Percentiles rank a stretch among this genome's conserved stretches.
These are phyloP conservation scores for Boletus eberwhitei DNA, from an alignment of 768 basidiomycete species.

Conservation along the genomic window DNA sequence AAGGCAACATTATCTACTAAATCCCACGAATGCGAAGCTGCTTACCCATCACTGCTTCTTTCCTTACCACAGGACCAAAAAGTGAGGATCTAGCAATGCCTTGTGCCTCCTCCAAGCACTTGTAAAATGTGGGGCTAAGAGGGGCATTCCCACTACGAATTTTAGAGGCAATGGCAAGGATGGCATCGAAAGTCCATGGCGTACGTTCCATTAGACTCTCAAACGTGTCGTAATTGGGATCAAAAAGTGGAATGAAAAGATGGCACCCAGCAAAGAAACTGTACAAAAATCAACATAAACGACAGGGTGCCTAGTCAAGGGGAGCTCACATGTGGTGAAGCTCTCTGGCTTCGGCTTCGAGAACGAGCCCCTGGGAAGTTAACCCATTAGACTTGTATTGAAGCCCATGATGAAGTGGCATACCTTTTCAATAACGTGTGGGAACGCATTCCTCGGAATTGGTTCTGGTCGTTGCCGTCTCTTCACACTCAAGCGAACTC, in stretches of 20 bases:
- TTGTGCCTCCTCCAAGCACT: slow-evolving; percentile 91
- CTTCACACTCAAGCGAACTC: slow-evolving; percentile 44
- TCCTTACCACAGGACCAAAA: slow-evolving; percentile 90
- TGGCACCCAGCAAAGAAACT: slow-evolving; percentile 97
- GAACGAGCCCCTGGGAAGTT: slow-evolving; percentile 67
- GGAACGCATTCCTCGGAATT: slow-evolving; percentile 80
- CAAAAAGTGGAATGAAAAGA: slow-evolving; percentile 94
- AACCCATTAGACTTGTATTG: not conserved
- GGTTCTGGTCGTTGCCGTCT: slow-evolving; percentile 85
- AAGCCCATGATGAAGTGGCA: not conserved
- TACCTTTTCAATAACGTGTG: slow-evolving; percentile 87
- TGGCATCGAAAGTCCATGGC: slow-evolving; percentile 94
- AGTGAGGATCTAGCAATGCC: slow-evolving; percentile 92
- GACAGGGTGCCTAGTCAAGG: slow-evolving; percentile 9
- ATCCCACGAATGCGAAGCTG: slow-evolving; percentile 11
- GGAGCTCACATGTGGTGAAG: slow-evolving; percentile 80
- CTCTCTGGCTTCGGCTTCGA: slow-evolving; percentile 82
- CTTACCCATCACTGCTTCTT: slow-evolving; percentile 90
- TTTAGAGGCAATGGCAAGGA: slow-evolving; percentile 88
- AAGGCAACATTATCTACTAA: not conserved
- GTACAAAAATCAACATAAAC: slow-evolving; percentile 14
- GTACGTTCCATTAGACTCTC: slow-evolving; percentile 89
- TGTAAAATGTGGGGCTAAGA: slow-evolving; percentile 81
- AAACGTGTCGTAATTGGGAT: slow-evolving; percentile 89
- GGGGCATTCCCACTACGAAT: slow-evolving; percentile 89